Percentiles rank a stretch among this genome's conserved stretches.
phyloP scores from a whole-genome alignment of 352 stramenopile species.

The Globisporangium orthogonon region DNA sequence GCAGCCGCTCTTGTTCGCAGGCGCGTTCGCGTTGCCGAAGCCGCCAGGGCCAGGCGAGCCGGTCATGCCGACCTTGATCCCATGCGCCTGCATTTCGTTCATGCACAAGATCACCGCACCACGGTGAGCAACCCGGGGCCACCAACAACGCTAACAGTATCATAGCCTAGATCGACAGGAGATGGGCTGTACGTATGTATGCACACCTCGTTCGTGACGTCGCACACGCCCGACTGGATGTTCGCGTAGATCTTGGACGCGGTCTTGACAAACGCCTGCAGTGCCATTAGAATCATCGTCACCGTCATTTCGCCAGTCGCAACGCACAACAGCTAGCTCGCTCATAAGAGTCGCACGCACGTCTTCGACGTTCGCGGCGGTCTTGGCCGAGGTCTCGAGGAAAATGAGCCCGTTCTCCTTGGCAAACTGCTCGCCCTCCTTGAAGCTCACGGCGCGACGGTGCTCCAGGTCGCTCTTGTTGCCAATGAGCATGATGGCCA shows the following conservation, averaged over 20 bases:
- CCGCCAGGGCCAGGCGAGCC: constrained; percentile 66
- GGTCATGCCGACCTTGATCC: constrained; percentile 88
- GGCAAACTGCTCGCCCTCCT: constrained; percentile 98
- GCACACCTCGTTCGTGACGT: constrained; percentile 90
- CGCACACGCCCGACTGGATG: constrained; percentile 92
- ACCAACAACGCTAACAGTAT: background rate
- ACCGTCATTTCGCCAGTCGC: background rate
- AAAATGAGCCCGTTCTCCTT: constrained; percentile 99
- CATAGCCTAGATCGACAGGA: too few relatives aligned
- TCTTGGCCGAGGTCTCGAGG: constrained; percentile 99
- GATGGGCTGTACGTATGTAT: too few relatives aligned
- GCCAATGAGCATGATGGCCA: constrained; percentile 99
- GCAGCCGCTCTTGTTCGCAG: constrained; percentile 61
- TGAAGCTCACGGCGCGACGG: constrained; percentile 92
- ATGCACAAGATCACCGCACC: background rate
- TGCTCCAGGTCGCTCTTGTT: constrained; percentile 98
- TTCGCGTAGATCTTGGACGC: constrained; percentile 96
- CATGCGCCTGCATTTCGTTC: constrained; percentile 47
- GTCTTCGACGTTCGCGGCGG: constrained; percentile 97
- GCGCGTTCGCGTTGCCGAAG: constrained; percentile 72
- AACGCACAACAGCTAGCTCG: background rate
- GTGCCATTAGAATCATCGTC: background rate
- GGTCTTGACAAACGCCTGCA: constrained; percentile 92
- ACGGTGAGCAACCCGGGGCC: too few relatives aligned
- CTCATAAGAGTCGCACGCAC: constrained; percentile 41